Base-by-base conservation (phyloP, 106 monocot species). In the Allium cepa region DNA sequence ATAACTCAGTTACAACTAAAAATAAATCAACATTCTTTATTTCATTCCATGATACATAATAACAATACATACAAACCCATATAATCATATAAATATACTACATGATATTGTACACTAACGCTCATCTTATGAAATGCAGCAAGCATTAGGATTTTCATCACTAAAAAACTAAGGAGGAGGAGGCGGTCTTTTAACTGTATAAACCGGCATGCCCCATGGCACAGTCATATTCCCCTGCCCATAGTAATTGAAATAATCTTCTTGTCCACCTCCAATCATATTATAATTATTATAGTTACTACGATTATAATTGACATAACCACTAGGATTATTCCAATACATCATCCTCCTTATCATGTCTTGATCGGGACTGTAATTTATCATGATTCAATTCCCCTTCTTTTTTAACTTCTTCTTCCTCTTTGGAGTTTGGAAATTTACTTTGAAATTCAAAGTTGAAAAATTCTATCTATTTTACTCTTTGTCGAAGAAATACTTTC, bases 131-230 rank as follows among this genome's bases (percentile, higher is more conserved):
- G 83, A 83, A 47, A 94, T 84, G 79, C 72, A 86, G 58, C 94
- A 94, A 4, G 94, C 90, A 72, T 94, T 94, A 7, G 94, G 90
- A 46, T 94, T 94, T 84, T 94, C 94, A 26, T 94, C 94, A 36
- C 90, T 94, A 76, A 94, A 94, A 11, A 87, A 17, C 69, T 90
- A 90, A 1, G 94, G 90, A 15, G 89, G 82, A 17, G 75, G 88
- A 14, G 76, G 76, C 57, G 65, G 86, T 52, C 52, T 74, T 16
- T 87, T 71, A 8, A 84, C 45, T 48, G 77, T 59, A 56, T 84
- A 82, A 13, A 86, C 52, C 11, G 87, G 84, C 62, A 73, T 71
- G 51, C 14, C 27, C 22, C 13, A n/a, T 53, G 52, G 52, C 52
- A 53, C 52, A 13, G 1, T 13, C 52, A 1, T 53, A 22, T 22